A percentile compares a stretch with the other conserved stretches of the same genome.
Conservation (phyloP, 768 basidiomycete species). For the Tephrocybe sp. region DNA sequence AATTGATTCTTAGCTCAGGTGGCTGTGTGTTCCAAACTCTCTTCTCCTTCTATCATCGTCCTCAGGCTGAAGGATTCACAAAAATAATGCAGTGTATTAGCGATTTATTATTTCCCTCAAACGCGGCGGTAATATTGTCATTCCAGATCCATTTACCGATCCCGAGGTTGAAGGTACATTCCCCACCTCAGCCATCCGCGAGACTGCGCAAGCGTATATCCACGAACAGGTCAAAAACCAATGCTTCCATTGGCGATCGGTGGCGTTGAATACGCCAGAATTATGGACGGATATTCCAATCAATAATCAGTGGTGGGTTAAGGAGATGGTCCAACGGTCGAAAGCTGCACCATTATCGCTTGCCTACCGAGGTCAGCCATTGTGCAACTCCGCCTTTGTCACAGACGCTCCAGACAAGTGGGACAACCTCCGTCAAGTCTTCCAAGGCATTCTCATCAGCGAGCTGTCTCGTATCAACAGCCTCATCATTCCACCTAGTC, state of each 20-base stretch:
- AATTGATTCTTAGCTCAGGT: too few species aligned
- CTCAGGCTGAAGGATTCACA: too few species aligned
- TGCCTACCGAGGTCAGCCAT: background rate
- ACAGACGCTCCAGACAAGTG: too few species aligned
- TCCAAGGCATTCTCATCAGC: background rate
- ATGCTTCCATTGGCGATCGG: background rate
- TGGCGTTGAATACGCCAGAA: background rate
- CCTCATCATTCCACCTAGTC: background rate
- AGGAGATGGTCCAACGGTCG: background rate
- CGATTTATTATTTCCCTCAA: too few species aligned
- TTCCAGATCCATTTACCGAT: background rate
- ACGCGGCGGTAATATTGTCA: too few species aligned
- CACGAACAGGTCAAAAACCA: background rate
- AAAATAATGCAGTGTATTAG: too few species aligned
- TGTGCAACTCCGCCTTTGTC: background rate
- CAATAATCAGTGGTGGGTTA: background rate
- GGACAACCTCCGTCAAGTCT: too few species aligned
- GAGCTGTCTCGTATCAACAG: background rate
- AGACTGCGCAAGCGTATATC: background rate
- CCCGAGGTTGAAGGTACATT: background rate
- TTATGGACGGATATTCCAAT: background rate
- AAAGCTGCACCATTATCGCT: background rate
- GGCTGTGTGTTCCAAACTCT: too few species aligned
- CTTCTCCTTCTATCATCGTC: too few species aligned
- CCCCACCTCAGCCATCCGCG: background rate